A percentile compares a stretch with the other conserved stretches of the same genome.
Evolutionary conservation across 768 basidiomycete species (phyloP).

Genomic region (Lentinula boryana): DNA sequence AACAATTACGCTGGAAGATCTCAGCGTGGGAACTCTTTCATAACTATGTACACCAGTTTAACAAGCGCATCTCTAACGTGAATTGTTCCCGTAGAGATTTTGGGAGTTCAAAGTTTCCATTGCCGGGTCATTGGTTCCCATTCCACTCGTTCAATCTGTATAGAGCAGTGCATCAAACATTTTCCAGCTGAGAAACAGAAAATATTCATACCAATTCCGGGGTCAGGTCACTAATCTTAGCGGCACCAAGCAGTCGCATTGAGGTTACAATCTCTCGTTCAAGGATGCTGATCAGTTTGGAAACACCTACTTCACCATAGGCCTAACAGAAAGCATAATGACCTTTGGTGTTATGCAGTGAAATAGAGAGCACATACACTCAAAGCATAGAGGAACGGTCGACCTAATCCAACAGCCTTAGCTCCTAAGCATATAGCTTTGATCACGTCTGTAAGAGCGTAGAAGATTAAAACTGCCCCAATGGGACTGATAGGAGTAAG

Average conservation of each 20-base stretch:
- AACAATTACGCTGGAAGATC: too few relatives aligned
- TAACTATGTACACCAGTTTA: too few relatives aligned
- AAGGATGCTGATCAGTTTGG: conserved; percentile 60
- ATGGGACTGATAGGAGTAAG: neutral
- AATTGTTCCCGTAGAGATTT: too few relatives aligned
- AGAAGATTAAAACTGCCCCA: neutral
- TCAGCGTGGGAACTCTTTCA: too few relatives aligned
- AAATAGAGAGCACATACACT: conserved; percentile 41
- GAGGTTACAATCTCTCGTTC: conserved; percentile 71
- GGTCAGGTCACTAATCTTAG: conserved; percentile 54
- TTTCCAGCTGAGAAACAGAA: neutral
- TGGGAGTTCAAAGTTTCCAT: neutral
- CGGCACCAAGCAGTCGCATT: conserved; percentile 74
- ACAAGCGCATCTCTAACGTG: neutral
- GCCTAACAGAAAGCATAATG: conserved; percentile 35
- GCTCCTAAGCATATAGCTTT: conserved; percentile 91
- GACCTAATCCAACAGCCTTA: conserved; percentile 78
- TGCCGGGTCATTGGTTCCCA: conserved; percentile 44
- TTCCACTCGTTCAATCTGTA: conserved; percentile 57
- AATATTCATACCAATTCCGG: conserved; percentile 59
- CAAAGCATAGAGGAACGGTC: conserved; percentile 83
- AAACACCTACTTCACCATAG: conserved; percentile 68
- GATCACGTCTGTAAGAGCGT: conserved; percentile 52
- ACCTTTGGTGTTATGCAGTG: neutral
- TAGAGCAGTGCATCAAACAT: conserved; percentile 3